Base-by-base conservation (phyloP, 495 filamentous ascomycete species). In the Xylaria intraflava region DNA sequence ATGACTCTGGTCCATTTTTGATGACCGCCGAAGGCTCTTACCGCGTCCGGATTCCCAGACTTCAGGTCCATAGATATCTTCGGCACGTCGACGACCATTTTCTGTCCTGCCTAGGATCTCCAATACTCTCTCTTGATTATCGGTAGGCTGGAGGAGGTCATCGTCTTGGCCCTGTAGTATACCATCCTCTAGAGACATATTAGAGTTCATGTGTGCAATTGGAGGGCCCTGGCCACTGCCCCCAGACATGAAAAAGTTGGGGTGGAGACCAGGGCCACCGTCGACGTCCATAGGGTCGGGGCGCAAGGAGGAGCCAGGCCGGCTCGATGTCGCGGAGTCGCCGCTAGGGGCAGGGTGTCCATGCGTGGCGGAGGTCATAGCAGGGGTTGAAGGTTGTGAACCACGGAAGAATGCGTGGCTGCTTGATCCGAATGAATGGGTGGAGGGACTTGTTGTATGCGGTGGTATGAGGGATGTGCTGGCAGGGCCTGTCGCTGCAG, bases 351-450 rank as follows among this genome's bases (percentile, higher is more conserved):
- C 67, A 57, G 65, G 60, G 27, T 69, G 70, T 0, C 53, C 60
- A 22, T 74, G 71, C 6, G 65, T 56, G 26, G 58, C 62, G 33
- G 62, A 57, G 0, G 65, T 58, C 36, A 73, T 55, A 17, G 69
- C 68, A 4, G 72, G 70, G 4, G 72, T 71, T 2, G 67, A 64
- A 3, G 69, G 70, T 30, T 76, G 73, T 29, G 68, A 71, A 16
- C 60, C 44, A 11, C 68, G 68, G 51, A 66, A 74, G 60, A 65
- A 76, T 12, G 68, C 51, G 39, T 69, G 65, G 9, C 55, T 53
- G 16, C 61, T 49, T 10, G 58, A 55, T 11, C 63, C 64, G 47
- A 62, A 72, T 0, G 64, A 65, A 30, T 69, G 62, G 8, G 58
- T 39, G 9, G 65, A 67, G 5, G 73, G 68, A 20, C 69, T 73